Evolutionary conservation across 768 basidiomycete species (phyloP).

Genomic region (Mycena epipterygia): DNA sequence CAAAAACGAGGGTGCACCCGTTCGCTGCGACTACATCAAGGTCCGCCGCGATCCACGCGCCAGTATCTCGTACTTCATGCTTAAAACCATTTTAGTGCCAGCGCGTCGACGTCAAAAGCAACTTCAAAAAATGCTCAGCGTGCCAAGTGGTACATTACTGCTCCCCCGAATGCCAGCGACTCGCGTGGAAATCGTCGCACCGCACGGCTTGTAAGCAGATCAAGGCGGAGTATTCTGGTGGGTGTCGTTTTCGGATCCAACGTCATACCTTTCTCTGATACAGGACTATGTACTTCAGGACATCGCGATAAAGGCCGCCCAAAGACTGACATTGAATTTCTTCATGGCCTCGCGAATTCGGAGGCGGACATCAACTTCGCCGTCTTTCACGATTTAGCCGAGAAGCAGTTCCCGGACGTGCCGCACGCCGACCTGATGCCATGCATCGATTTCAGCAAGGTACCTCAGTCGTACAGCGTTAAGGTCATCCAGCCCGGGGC

Average conservation of each 20-base stretch:
- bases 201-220: constrained; percentile 49
- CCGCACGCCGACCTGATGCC: constrained; percentile 43
- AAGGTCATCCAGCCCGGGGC: constrained; percentile 23
- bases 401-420: constrained; percentile 39
- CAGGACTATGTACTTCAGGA: constrained; percentile 37
- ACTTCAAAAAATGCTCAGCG: constrained; percentile 48
- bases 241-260: background rate
- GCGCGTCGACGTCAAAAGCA: constrained; percentile 47
- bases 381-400: constrained; percentile 41
- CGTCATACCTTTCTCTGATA: background rate
- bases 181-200: constrained; percentile 53
- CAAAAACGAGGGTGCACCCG: constrained; percentile 43
- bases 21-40: constrained; percentile 51
- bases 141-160: constrained; percentile 52
- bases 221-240: constrained; percentile 49
- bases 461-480: constrained; percentile 45
- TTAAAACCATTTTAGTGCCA: constrained; percentile 44
- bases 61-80: background rate
- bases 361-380: constrained; percentile 45
- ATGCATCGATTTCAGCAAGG: constrained; percentile 48
- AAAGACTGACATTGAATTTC: constrained; percentile 47
- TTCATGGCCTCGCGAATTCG: constrained; percentile 48
- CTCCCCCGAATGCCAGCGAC: constrained; percentile 53
- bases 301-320: constrained; percentile 46
- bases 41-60: constrained; percentile 27